phyloP scores from a whole-genome alignment of 495 filamentous ascomycete species.

The Penicillium ucsense region DNA sequence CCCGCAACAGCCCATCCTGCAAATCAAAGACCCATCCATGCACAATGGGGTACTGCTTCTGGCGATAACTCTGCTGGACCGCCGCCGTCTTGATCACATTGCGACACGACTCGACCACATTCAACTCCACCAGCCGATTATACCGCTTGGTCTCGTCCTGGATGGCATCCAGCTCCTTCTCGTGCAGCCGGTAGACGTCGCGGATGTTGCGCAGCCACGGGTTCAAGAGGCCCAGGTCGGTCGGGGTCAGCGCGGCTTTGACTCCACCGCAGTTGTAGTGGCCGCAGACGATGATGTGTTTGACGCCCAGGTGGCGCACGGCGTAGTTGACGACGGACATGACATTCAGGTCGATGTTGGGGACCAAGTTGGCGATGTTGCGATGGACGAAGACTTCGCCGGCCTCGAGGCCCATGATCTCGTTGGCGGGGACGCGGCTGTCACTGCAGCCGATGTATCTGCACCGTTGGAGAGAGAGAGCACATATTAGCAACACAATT shows the following conservation, averaged over 20 bases:
- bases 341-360: conserved; percentile 60
- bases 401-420: conserved; percentile 66
- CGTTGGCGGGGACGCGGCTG: conserved; percentile 74
- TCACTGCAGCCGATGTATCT: conserved; percentile 75
- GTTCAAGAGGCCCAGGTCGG: conserved; percentile 61
- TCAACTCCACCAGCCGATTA: conserved; percentile 54
- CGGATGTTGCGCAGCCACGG: conserved; percentile 68
- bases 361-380: conserved; percentile 84
- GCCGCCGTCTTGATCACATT: conserved; percentile 49
- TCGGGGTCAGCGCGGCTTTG: conserved; percentile 51
- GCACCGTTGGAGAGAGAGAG: too few relatives aligned
- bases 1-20: conserved; percentile 42
- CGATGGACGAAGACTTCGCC: conserved; percentile 87
- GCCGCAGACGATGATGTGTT: conserved; percentile 75
- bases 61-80: conserved; percentile 54
- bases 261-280: conserved; percentile 76
- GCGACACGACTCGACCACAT: conserved; percentile 52
- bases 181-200: conserved; percentile 43
- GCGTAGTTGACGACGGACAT: conserved; percentile 72
- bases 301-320: conserved; percentile 59
- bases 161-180: conserved; percentile 40
- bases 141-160: conserved; percentile 28
- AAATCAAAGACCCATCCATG: conserved; percentile 63
- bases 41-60: conserved; percentile 54
- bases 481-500: too few relatives aligned